These are phyloP conservation scores for Cercophora samala DNA, from an alignment of 495 filamentous ascomycete species.

Conservation along the genomic window DNA sequence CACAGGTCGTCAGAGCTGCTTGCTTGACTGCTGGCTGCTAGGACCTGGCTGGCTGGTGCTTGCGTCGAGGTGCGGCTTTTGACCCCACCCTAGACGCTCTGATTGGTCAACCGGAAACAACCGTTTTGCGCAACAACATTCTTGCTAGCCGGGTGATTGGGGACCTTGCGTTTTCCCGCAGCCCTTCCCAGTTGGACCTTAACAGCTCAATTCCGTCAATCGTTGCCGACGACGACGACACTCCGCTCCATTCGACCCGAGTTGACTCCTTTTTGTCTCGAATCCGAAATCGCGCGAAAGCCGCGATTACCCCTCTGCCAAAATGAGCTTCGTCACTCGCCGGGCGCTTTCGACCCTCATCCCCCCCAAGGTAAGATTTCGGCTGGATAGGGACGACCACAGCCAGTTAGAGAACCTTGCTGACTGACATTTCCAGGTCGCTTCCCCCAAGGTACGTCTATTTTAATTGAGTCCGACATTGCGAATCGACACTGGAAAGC, in stretches of 20 bases:
- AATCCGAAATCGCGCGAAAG: conserved; percentile 7
- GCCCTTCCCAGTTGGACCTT: conserved; percentile 14
- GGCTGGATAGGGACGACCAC: conserved; percentile 4
- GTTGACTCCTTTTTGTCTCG: conserved; percentile 3
- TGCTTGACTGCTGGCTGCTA: neutral
- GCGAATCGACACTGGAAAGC: neutral
- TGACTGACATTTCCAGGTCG: conserved; percentile 51
- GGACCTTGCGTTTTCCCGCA: conserved; percentile 29
- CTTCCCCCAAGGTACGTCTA: conserved; percentile 84
- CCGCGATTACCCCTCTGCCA: conserved; percentile 41
- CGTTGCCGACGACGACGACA: neutral
- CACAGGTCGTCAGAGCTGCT: conserved; percentile 7
- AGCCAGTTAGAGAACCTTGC: conserved; percentile 13
- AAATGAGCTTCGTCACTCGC: conserved; percentile 86
- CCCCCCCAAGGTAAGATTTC: conserved; percentile 85
- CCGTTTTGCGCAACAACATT: conserved; percentile 34
- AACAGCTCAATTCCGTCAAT: conserved; percentile 27
- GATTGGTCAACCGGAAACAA: conserved; percentile 34
- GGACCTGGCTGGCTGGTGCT: neutral
- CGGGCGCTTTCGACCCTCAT: conserved; percentile 96
- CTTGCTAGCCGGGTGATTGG: conserved; percentile 23
- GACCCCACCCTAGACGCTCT: neutral
- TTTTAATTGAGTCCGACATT: conserved; percentile 10
- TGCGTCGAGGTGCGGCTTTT: conserved; percentile 2
- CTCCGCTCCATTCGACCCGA: neutral